Conservation (phyloP, 345 rosid genomes). For the Carallia brachiata region DNA sequence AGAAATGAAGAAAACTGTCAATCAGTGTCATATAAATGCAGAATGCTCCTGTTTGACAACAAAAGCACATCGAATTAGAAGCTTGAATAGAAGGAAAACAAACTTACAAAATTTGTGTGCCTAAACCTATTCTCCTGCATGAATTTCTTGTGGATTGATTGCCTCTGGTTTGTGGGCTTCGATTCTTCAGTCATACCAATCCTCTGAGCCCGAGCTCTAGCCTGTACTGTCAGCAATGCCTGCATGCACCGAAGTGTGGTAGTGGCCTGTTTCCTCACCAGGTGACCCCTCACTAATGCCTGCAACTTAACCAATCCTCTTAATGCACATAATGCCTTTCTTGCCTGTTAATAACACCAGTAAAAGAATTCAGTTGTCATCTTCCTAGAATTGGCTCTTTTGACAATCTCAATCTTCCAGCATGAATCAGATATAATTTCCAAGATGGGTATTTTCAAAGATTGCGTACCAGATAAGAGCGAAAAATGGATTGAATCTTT, state of each 20-base stretch:
- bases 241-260: conserved; percentile 35
- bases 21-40: no score
- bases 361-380: background rate
- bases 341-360: conserved; percentile 53
- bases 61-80: background rate
- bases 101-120: conserved; percentile 44
- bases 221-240: conserved; percentile 29
- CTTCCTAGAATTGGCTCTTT: no score
- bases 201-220: conserved; percentile 53
- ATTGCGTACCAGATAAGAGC: conserved; percentile 70
- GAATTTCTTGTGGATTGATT: conserved; percentile 50
- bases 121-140: conserved; percentile 39
- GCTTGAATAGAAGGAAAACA: background rate
- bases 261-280: conserved; percentile 35
- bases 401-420: no score
- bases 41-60: no score
- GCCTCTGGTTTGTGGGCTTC: conserved; percentile 41
- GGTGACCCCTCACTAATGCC: conserved; percentile 37
- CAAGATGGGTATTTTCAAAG: background rate
- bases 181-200: conserved; percentile 49
- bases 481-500: conserved; percentile 73
- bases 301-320: conserved; percentile 36
- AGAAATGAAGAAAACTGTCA: no score
- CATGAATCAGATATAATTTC: no score
- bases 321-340: conserved; percentile 80